These are phyloP conservation scores for Pichia californica DNA, from an alignment of 805 yeast genomes.

Conservation along the genomic window DNA sequence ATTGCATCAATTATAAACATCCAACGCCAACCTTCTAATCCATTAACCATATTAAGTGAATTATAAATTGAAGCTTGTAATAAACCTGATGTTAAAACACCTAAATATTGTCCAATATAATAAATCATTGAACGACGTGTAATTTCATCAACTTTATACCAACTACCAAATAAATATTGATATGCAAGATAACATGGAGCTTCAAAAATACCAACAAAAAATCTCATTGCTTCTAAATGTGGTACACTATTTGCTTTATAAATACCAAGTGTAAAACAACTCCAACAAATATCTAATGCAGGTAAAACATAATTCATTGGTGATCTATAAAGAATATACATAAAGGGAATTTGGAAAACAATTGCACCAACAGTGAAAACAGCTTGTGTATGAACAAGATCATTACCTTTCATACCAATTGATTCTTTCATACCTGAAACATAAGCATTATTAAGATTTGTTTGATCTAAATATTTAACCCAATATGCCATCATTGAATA, in stretches of 20 bases:
- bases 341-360: conserved; percentile 57
- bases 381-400: conserved; percentile 52
- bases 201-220: conserved; percentile 64
- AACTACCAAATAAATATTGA: conserved; percentile 53
- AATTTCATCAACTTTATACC: conserved; percentile 51
- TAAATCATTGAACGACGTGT: conserved; percentile 56
- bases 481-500: conserved; percentile 58
- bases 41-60: conserved; percentile 23
- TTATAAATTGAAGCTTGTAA: conserved; percentile 37
- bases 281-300: conserved; percentile 58
- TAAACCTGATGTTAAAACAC: conserved; percentile 51
- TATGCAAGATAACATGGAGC: conserved; percentile 58
- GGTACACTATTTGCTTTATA: conserved; percentile 43
- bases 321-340: conserved; percentile 47
- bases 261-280: conserved; percentile 53
- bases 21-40: conserved; percentile 47
- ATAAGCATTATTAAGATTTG: conserved; percentile 59
- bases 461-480: conserved; percentile 59
- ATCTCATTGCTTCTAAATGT: conserved; percentile 55
- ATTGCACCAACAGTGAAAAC: conserved; percentile 54
- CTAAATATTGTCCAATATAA: conserved; percentile 58
- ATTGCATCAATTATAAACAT: conserved; percentile 49
- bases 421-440: conserved; percentile 59
- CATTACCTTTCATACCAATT: conserved; percentile 54
- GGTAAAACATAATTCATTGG: conserved; percentile 52